A percentile compares a stretch with the other conserved stretches of the same genome.
Evolutionary conservation across 164 flowering plant genomes (phyloP).

Genomic region (Euptelea pleiosperma): DNA sequence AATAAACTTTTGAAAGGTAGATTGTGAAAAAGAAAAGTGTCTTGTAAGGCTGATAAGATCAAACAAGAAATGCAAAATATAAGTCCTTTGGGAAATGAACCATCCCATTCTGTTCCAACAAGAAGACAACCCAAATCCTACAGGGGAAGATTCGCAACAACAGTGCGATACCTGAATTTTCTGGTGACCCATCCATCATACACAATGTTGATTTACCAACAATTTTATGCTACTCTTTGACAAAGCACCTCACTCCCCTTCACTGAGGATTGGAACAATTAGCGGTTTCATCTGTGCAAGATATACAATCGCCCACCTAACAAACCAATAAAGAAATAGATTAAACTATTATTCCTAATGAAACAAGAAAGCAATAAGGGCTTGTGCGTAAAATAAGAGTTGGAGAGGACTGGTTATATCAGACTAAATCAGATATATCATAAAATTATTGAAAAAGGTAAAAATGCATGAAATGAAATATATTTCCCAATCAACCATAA

Average conservation of each 20-base stretch:
- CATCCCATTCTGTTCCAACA: background rate
- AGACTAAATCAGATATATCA: too few relatives aligned
- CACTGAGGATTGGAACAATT: constrained; percentile 48
- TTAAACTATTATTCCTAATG: background rate
- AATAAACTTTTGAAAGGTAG: too few relatives aligned
- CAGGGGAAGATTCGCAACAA: constrained; percentile 2
- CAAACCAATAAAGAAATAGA: constrained; percentile 6
- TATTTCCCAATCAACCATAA: too few relatives aligned
- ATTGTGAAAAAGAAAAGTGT: too few relatives aligned
- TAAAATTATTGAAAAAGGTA: background rate
- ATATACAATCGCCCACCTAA: constrained; percentile 60
- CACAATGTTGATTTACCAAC: constrained; percentile 6
- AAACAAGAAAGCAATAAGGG: background rate
- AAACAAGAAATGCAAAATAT: background rate
- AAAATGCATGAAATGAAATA: too few relatives aligned
- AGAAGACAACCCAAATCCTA: constrained; percentile 7
- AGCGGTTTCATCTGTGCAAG: constrained; percentile 56
- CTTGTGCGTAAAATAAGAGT: background rate
- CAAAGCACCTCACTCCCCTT: constrained; percentile 38
- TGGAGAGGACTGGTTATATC: too few relatives aligned
- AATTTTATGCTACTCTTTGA: background rate
- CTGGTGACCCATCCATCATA: constrained; percentile 7
- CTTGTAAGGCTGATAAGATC: too few relatives aligned
- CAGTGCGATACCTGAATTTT: constrained; percentile 1
- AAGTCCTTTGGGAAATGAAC: constrained; percentile 5